Base-by-base conservation (phyloP, 2,329 filamentous ascomycete genomes). In the Ophiostoma ulmi region DNA sequence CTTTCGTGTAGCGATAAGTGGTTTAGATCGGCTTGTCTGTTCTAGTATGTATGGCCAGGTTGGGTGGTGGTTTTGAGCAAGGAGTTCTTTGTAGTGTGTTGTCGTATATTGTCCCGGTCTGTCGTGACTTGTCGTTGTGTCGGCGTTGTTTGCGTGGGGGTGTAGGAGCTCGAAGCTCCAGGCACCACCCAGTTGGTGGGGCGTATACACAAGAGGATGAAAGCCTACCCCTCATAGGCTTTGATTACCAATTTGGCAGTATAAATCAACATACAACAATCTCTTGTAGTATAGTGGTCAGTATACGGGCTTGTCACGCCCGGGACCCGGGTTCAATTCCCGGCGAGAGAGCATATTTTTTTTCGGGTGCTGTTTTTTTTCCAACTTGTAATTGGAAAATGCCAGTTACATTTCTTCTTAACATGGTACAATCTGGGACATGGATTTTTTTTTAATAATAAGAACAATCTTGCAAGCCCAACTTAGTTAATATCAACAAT, bases 291-390 rank as follows among this genome's bases (percentile, higher is more conserved):
- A 67, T 67, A 67, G 65, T 67, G 65, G 65, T 67, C 65, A 67
- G 65, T 67, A 67, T 67, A 67, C 65, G 65, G 65, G 65, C 65
- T 67, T 67, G 65, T 67, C 65, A 67, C 65, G 65, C 65, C 65
- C 65, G 65, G 65, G 65, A 67, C 65, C 65, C 65, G 65, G 58
- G 41, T 67, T 61, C 35, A 44, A 67, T 70, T 55, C n/a, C 35
- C 55, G 55, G 38, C 38, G 8, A 44, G 55, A 63, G n/a, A 55
- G 31, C 7, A 38, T 11, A 26, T n/a, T 39, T 38, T 52, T 35
- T 11, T 22, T 52, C 52, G n/a, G 17, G 55, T 68, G 3, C 31
- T 3, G n/a, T 36, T 11, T 26, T 31, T n/a, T 58, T 68, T 11
- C 48, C 10, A 20, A 10, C 38, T n/a, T 68, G 31, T 31, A 31